Evolutionary conservation across 257 asterid genomes (phyloP), one percentile per base, ranked within the genome.

Genomic region (Solanum lignicaule): DNA sequence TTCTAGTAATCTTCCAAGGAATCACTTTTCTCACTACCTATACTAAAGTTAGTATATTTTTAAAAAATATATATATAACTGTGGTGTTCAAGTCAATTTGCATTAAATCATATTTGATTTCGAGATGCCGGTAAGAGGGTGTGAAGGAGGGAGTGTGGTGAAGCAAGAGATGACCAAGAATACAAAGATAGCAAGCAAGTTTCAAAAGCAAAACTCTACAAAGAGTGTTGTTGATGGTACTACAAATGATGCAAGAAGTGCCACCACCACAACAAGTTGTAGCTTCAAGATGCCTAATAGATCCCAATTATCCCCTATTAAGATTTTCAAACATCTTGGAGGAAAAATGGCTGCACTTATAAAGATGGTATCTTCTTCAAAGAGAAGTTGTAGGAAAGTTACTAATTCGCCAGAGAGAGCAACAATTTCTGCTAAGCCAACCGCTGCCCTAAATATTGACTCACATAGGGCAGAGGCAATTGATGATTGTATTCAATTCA

Each of bases 381-480:
- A 85, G 91, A 75, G 90, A 86, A 62, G 71, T 20, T 73, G 83
- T 55, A 74, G 83, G 72, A 75, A 86, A 86, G 88, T 86, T 86
- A 72, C 88, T 13, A 79, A 79, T 43, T 86, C 84, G 11, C 75
- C 88, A 10, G 88, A 75, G 15, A 74, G 6, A 62, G 87, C 4
- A 86, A 90, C 87, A 89, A 90, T 4, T 89, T 39, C 69, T n/a
- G 66, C 15, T 18, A 86, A 86, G 39, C 1, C 88, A 75, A 21
- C 43, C 4, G 18, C 87, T 65, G 87, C 91, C 5, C 74, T 81
- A 10, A 32, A 60, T 25, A n/a, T 90, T 4, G 95, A 93, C 87
- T 92, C 92, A 20, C 95, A 93, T 18, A 91, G 95, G 39, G 93
- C 92, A 18, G 94, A 93, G 88, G 95, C 95, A 39, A 90, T 93